Percentiles rank a stretch among this genome's conserved stretches.
These are phyloP conservation scores for Jaapia argillacea DNA, from an alignment of 768 basidiomycete species.

Conservation along the genomic window DNA sequence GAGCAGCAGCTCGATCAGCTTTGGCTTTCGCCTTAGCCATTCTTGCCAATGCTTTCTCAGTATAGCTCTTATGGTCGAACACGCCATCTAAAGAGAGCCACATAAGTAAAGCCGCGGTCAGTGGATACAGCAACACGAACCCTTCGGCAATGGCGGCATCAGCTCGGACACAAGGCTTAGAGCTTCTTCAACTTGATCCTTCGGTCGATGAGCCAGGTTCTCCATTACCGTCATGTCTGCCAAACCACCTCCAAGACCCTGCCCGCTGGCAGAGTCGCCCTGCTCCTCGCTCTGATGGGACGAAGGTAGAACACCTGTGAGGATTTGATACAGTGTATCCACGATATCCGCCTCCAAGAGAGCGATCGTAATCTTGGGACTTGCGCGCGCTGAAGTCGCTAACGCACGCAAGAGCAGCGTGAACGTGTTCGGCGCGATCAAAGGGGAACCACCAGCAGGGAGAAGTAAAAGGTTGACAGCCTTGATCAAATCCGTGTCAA, in stretches of 20 bases:
- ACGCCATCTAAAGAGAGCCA: constrained; percentile 64
- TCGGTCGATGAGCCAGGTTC: constrained; percentile 90
- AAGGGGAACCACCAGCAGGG: constrained; percentile 78
- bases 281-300: constrained; percentile 45
- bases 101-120: neutral
- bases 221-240: constrained; percentile 98
- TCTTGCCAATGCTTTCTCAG: constrained; percentile 72
- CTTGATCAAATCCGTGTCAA: constrained; percentile 68
- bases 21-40: constrained; percentile 79
- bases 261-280: constrained; percentile 50
- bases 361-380: constrained; percentile 77
- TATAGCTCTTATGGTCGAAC: constrained; percentile 86
- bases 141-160: constrained; percentile 88
- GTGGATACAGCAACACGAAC: constrained; percentile 34
- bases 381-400: constrained; percentile 80
- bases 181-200: constrained; percentile 95
- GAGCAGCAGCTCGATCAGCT: constrained; percentile 65
- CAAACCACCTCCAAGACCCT: constrained; percentile 79
- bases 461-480: constrained; percentile 81
- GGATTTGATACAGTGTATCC: constrained; percentile 86
- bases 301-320: constrained; percentile 84
- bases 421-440: constrained; percentile 81
- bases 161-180: constrained; percentile 84
- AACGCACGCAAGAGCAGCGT: constrained; percentile 81
- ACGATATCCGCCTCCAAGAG: constrained; percentile 90